Percentiles rank a stretch among this genome's conserved stretches.
phyloP scores from a whole-genome alignment of 108 stramenopile species.

The Nannochloropsis granulata region DNA sequence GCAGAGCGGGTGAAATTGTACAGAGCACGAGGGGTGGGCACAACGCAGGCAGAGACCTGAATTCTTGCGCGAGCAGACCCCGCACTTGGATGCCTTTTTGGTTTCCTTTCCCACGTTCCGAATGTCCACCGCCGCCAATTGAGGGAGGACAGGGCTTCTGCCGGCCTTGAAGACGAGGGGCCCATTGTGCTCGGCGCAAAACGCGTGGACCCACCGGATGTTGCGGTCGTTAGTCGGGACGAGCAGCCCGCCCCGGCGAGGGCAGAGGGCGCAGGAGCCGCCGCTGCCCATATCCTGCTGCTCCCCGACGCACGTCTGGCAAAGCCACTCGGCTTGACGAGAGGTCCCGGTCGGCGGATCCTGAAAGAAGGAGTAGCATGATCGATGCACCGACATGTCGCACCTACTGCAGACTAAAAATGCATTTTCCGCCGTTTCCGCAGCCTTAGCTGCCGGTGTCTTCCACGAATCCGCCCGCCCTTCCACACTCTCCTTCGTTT shows the following conservation, averaged over 20 bases:
- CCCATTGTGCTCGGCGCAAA: background rate
- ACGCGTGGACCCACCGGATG: background rate
- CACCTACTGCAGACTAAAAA: background rate
- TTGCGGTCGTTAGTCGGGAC: background rate
- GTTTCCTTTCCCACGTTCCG: background rate
- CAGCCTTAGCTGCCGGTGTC: background rate
- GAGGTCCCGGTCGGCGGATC: background rate
- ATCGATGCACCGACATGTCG: background rate
- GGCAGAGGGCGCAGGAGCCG: background rate
- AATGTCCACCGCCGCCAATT: background rate
- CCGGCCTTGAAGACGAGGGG: background rate
- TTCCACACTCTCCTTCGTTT: background rate
- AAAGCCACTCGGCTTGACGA: background rate
- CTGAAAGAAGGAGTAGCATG: background rate
- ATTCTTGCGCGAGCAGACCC: background rate
- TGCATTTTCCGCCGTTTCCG: background rate
- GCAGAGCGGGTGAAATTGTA: background rate
- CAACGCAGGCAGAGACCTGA: background rate
- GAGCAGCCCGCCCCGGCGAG: background rate
- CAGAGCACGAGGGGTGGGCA: background rate
- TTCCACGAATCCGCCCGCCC: background rate
- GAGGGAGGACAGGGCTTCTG: background rate
- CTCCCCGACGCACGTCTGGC: background rate
- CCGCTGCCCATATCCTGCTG: background rate
- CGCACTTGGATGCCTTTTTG: background rate